Percentiles rank a stretch among this genome's conserved stretches.
phyloP scores from a whole-genome alignment of 1,284 basidiomycete genomes.

The Ganoderma resinaceum region DNA sequence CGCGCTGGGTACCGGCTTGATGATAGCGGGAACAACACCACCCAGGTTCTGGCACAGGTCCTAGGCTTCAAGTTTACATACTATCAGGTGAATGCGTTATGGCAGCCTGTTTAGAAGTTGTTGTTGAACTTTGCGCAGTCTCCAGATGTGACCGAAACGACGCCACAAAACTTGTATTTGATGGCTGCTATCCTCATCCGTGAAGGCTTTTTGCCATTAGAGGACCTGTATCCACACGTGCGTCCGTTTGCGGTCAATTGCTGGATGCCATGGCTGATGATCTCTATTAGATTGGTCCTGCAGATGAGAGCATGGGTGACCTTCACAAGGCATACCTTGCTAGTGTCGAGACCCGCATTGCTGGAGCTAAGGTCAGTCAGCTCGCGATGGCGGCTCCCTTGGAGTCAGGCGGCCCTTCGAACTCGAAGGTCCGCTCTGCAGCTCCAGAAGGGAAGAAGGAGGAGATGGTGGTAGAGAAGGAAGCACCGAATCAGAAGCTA shows the following conservation, averaged over 20 bases:
- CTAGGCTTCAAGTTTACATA: slow-evolving; percentile 95
- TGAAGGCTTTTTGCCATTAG: slow-evolving; percentile 84
- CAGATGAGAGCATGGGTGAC: slow-evolving; percentile 77
- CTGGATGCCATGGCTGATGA: not conserved
- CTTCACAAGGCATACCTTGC: slow-evolving; percentile 74
- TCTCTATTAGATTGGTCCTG: slow-evolving; percentile 69
- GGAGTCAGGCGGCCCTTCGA: slow-evolving; percentile 55
- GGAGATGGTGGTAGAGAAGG: slow-evolving; percentile 54
- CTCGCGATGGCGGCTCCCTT: slow-evolving; percentile 91
- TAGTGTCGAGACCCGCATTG: slow-evolving; percentile 69
- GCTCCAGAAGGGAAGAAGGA: slow-evolving; percentile 53
- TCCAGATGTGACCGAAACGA: slow-evolving; percentile 60
- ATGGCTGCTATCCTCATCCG: slow-evolving; percentile 90
- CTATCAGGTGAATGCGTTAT: slow-evolving; percentile 73
- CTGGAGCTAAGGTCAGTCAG: slow-evolving; percentile 78
- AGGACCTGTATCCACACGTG: slow-evolving; percentile 90
- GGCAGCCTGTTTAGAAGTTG: not conserved
- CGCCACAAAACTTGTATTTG: slow-evolving; percentile 81
- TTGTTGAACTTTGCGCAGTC: slow-evolving; percentile 47
- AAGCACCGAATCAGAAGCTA: slow-evolving; percentile 81
- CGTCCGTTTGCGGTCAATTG: slow-evolving; percentile 30
- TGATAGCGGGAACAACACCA: slow-evolving; percentile 41
- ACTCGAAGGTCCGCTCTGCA: slow-evolving; percentile 36
- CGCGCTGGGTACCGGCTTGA: slow-evolving; percentile 23
- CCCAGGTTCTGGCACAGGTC: slow-evolving; percentile 86